Base-by-base conservation (phyloP, 2,329 filamentous ascomycete genomes). In the Diaporthe longicolla region DNA sequence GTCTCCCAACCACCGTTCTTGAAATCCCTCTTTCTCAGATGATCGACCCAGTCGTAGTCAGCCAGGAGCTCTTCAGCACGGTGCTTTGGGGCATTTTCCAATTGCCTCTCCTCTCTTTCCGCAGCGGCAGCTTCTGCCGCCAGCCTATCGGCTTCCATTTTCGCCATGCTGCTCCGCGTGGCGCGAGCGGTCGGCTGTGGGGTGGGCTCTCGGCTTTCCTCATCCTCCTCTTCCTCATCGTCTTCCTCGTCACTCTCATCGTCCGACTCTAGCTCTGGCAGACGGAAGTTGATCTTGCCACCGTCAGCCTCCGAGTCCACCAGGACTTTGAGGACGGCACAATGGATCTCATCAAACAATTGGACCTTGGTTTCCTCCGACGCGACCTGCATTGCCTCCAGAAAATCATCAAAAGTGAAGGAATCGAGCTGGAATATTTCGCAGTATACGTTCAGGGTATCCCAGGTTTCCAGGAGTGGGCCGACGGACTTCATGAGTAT, bases 391-490 rank as follows among this genome's bases (percentile, higher is more conserved):
- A 99, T 92, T 0, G 95, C 93, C 81, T 98, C 93, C 6, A 98
- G 88, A 79, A 95, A 98, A 82, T 99, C 97, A 81, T 99, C 97
- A 79, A 98, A 97, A 0, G 96, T 98, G 81, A 99, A 99, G 0
- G 96, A 98, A 82, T 99, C 97, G 35, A 99, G 88, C 79, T 94
- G 91, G 80, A 97, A 97, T 24, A 98, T 93, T 79, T 98, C 95
- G 80, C 95, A 97, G 81, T 98, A 98, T n/a, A 99, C 96, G 79
- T 98, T 99, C 45, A 99, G 88, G 0, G 95, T 98, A 79, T 98
- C 95, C 97, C 97, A 99, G 0, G 94, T 94, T 83, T 98, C 96
- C 32, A 99, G 85, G 21, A 98, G 85, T 3, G 91, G 89, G 0
- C 95, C 95, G n/a, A 98, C 90, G 4, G 95, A 96, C 78, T 93